Conservation (phyloP, 108 stramenopile genomes). For the Skeletonema costatum region DNA sequence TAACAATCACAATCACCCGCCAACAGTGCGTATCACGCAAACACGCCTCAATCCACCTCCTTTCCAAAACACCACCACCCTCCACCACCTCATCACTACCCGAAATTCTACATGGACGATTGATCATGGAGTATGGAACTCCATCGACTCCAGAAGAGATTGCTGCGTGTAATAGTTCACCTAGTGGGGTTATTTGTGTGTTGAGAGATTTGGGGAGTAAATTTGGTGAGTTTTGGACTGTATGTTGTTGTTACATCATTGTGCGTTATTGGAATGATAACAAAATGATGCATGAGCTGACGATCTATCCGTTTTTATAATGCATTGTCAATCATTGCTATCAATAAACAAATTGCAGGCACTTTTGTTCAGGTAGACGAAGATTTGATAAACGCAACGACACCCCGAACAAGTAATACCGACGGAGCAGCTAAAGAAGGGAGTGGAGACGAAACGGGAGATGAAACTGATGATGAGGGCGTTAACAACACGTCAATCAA, state of each 20-base stretch:
- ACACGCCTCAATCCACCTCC: constrained; percentile 36
- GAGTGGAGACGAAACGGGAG: constrained; percentile 32
- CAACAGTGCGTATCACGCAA: constrained; percentile 42
- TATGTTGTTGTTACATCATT: neutral
- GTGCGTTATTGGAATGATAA: no score
- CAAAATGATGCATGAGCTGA: neutral
- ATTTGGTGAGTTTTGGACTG: constrained; percentile 21
- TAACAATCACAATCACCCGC: neutral
- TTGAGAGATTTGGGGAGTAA: constrained; percentile 49
- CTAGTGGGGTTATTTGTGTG: constrained; percentile 33
- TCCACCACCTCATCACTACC: neutral
- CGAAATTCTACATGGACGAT: neutral
- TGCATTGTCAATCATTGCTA: neutral
- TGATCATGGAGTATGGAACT: constrained; percentile 33
- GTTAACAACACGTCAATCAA: constrained; percentile 8
- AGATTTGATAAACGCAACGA: constrained; percentile 3
- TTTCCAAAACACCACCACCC: constrained; percentile 11
- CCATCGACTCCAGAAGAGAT: constrained; percentile 34
- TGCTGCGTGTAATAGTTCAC: constrained; percentile 21
- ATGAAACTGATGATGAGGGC: constrained; percentile 40
- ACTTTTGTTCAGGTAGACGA: constrained; percentile 48
- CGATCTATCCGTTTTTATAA: no score
- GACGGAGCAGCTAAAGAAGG: constrained; percentile 4
- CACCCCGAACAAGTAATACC: neutral
- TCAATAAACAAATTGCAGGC: neutral